Base-by-base conservation (phyloP, 2,329 filamentous ascomycete species). In the Fusarium kyushuense region DNA sequence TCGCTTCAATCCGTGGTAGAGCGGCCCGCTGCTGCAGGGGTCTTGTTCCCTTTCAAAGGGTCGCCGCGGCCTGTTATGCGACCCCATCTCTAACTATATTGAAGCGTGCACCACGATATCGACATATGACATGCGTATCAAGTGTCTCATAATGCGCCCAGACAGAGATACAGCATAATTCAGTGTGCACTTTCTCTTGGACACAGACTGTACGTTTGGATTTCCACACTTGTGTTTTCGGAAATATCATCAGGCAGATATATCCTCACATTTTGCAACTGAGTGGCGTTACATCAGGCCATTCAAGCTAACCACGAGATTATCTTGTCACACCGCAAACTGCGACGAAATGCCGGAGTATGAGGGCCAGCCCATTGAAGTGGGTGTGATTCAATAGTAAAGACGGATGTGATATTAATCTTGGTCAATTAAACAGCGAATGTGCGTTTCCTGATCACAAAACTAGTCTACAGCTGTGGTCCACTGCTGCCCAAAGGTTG, bases 11-110 rank as follows among this genome's bases (percentile, higher is more conserved):
- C 58, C 67, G 56, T 65, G 49, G 59, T 53, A 65, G 53, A 69
- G 70, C 71, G 71, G 71, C 67, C 71, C 71, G 71, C 71, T 68
- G 62, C 66, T 72, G 65, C 71, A 74, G 51, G 71, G 71, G 67
- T 69, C 58, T 59, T 60, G 42, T 33, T 57, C 49, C 54, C 53
- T 63, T 33, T 58, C 47, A 60, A 56, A 71, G 59, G 54, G 54
- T 61, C 51, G 63, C 63, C 53, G 67, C 64, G 67, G 64, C 67
- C 67, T 58, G 32, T 70, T 70, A 70, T 70, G 67, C 67, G 67
- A 57, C 67, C 67, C 59, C 53, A 55, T 71, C 41, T 71, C 36
- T 66, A 9, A 40, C 25, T 17, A 23, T 54, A 43, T 35, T 30
- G 25, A 47, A 60, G 45, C 42, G 46, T 63, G 51, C 58, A 41